phyloP scores from a whole-genome alignment of 352 stramenopile genomes.

The Globisporangium heterothallicum region DNA sequence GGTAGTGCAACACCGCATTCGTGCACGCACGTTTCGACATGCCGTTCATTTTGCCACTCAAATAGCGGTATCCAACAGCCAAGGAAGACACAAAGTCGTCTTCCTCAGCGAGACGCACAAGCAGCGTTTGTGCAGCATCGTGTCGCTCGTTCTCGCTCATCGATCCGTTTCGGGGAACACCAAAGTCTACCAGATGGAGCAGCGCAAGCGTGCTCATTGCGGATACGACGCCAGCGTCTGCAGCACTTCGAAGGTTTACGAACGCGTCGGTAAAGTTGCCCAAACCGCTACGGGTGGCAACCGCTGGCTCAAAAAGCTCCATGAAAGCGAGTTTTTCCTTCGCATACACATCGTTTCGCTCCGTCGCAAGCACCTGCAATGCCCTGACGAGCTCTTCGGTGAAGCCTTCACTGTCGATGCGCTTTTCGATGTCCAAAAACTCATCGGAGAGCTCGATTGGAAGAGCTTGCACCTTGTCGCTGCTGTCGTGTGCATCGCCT shows the following conservation, averaged over 20 bases:
- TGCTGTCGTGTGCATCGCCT: not conserved
- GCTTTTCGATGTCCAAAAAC: conserved; percentile 50
- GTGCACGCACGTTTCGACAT: conserved; percentile 22
- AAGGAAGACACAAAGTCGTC: conserved; percentile 55
- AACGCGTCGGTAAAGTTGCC: conserved; percentile 42
- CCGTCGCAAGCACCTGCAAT: conserved; percentile 22
- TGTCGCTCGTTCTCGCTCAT: conserved; percentile 23
- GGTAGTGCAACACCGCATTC: conserved; percentile 39
- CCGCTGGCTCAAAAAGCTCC: conserved; percentile 46
- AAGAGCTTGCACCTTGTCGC: not conserved
- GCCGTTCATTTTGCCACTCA: conserved; percentile 28
- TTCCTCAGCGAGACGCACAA: conserved; percentile 24
- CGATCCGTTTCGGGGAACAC: conserved; percentile 14
- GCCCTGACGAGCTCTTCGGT: conserved; percentile 30
- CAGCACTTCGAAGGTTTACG: conserved; percentile 32
- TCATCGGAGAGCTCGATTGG: conserved; percentile 29
- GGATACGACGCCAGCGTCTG: conserved; percentile 33
- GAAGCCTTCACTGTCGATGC: conserved; percentile 38
- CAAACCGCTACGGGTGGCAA: conserved; percentile 6
- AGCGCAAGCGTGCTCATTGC: conserved; percentile 43
- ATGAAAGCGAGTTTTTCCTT: conserved; percentile 55
- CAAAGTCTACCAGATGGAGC: conserved; percentile 53
- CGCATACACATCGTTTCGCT: conserved; percentile 36
- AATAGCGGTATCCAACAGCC: conserved; percentile 46
- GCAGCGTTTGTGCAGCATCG: conserved; percentile 22